phyloP scores from a whole-genome alignment of 768 basidiomycete genomes.

The Calocybe cyanea region DNA sequence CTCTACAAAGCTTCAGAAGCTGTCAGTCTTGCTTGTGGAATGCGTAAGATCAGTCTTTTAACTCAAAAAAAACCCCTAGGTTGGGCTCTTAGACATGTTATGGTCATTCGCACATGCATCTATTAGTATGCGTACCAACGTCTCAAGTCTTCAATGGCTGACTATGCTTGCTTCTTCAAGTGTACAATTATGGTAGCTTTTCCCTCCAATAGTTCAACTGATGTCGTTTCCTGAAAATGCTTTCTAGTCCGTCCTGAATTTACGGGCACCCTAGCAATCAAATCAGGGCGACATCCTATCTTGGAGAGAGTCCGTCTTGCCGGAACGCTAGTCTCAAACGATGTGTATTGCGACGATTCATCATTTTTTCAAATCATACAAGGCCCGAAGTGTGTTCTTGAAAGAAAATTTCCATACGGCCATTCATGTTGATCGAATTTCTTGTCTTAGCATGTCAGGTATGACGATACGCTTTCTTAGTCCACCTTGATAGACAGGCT shows the following conservation, averaged over 20 bases:
- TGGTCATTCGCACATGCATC: conserved; percentile 85
- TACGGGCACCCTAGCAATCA: conserved; percentile 86
- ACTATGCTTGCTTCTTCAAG: conserved; percentile 20
- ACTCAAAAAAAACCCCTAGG: conserved; percentile 36
- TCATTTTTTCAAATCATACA: conserved; percentile 90
- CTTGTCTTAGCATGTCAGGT: conserved; percentile 41
- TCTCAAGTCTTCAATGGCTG: not conserved
- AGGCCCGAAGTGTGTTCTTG: conserved; percentile 71
- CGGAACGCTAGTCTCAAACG: conserved; percentile 79
- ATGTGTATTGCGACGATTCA: conserved; percentile 82
- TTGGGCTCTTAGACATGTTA: conserved; percentile 86
- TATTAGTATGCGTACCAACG: conserved; percentile 51
- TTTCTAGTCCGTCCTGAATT: conserved; percentile 82
- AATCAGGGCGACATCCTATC: conserved; percentile 84
- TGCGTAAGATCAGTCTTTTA: not conserved
- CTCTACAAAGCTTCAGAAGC: conserved; percentile 92
- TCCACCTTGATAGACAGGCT: not conserved
- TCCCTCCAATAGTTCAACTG: not conserved
- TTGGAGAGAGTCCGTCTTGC: conserved; percentile 69
- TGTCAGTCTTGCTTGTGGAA: conserved; percentile 38
- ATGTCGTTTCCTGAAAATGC: not conserved
- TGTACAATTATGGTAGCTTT: conserved; percentile 42
- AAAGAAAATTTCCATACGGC: too few relatives aligned
- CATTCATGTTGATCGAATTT: not conserved
- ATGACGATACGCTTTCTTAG: conserved; percentile 1